Base-by-base conservation (phyloP, 805 yeast species). In the Phaffomyces antillensis region DNA sequence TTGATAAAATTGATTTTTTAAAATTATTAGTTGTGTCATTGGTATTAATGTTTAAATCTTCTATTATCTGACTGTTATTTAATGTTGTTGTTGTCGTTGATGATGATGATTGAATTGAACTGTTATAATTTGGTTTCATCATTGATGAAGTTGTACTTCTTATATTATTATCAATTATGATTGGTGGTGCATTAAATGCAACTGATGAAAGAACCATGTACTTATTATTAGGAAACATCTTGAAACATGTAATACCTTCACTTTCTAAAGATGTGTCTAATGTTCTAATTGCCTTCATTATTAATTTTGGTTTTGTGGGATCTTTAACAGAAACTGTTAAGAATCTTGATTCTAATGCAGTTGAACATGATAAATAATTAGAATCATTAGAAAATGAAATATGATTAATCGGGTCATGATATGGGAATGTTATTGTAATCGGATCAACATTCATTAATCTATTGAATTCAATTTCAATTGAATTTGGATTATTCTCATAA, bases 231-330 rank as follows among this genome's bases (percentile, higher is more conserved):
- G 88, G 87, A 61, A 83, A 81, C 60, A 89, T 84, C 45, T 76
- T 75, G 7, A 86, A 65, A 50, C 81, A 86, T 0, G 98, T 91
- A 34, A 91, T 86, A 2, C 97, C 97, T 59, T 90, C 97, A 45
- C 86, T 79, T 49, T 86, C 95, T 52, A 84, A 63, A 0, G 83
- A 75, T 0, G 83, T 77, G 44, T 81, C 86, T 7, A 80, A 61
- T 6, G 79, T 70, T 38, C 90, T 63, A 32, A 77, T 71, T 1
- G 87, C 81, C 52, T 83, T 81, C 83, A 84, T 76, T 1, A 83
- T 74, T 25, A 83, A 62, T 23, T 83, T 72, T 1, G 91, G 87
- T 40, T 78, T 81, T 25, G 72, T 71, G 3, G 81, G 75, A 51
- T 81, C 79, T 31, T 74, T 68, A 13, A 90, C 67, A 39, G 83